Evolutionary conservation across 108 stramenopile genomes (phyloP), one percentile per base, ranked within the genome.

Genomic region (Cyclotella sp.): DNA sequence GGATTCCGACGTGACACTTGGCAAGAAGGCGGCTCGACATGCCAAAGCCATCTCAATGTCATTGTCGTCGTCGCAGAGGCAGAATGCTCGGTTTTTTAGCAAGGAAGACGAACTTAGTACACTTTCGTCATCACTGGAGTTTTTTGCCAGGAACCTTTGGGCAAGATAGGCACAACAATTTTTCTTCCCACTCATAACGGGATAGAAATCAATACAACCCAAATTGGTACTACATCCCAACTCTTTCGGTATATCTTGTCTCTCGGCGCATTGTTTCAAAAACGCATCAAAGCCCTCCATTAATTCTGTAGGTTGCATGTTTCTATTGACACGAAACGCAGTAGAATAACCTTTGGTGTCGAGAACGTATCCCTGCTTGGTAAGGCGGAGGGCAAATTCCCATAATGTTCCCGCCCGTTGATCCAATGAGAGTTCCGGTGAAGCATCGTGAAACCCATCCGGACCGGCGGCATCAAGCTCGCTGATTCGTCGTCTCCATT

Each of bases 1-100:
- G 43, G 81, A 87, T 18, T 78, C 70, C 0, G 94, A 92, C 3
- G 85, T 82, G 3, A 92, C 49, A 41, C 76, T 77, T 0, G 94
- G 94, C 3, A 95, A 42, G 68, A 79, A 92, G 11, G 91, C 94
- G 30, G 82, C 77, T 19, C 75, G 63, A 70, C 91, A 92, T 27
- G 91, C 88, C 63, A 80, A 40, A 11, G 94, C 94, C 94, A 95
- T 90, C 84, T 95, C 94, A 22, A 92, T 42, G 72, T 95, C 94
- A 77, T 95, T 95, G 77, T 95, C 94, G 69, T 95, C 94, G 68
- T 95, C 94, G 69, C 94, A 95, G 4, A 95, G 43, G 53, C 91
- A 95, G n/a, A 87, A 72, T 0, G 86, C 76, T 58, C 77, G 78
- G 1, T 52, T 68, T 19, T 64, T 55, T 44, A 91, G 43, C n/a